Evolutionary conservation across 1,139 yeast genomes (phyloP), one percentile per base, ranked within the genome.

Genomic region (Pichia sp.): DNA sequence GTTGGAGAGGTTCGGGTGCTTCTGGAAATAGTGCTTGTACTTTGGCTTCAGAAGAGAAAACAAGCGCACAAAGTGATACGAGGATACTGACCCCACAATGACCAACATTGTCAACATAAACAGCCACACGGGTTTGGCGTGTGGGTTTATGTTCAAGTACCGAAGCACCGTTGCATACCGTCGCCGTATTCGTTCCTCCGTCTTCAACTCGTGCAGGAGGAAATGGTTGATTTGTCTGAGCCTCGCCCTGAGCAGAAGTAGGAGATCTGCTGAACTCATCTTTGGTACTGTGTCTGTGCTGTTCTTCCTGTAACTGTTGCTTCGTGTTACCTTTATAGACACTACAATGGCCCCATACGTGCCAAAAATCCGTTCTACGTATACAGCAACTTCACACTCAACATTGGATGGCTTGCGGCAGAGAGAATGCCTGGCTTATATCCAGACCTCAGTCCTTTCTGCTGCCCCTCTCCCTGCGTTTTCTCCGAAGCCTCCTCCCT

Each of bases 71-170:
- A 52, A 7, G 32, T 53, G 55, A 38, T 45, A 54, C 11, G 59
- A 56, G 1, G 54, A n/a, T 5, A 51, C 47, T 2, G 61, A 57
- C 4, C 40, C 42, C 4, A 51, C 3, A n/a, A 52, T 29, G 2
- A 49, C 58, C 0, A 61, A 50, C 1, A 69, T 44, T 1, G 72
- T 64, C 7, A 65, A 29, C 36, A 68, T 51, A 54, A 70, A 70
- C 7, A 70, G 54, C 49, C 69, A 49, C 7, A 70, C 72, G 5
- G 71, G 72, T 50, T 67, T 68, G 23, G 73, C 68, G 32, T 59
- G 57, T 31, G 63, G 52, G 16, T 62, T 62, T 19, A 66, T 63
- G 45, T 65, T 64, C 13, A 66, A 53, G 26, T 51, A 52, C 15
- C 49, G 30, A 1, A 61, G 47, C 2, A 60, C 48, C 10, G 42